Conservation (phyloP, 805 yeast genomes). For the Schwanniomyces occidentalis region DNA sequence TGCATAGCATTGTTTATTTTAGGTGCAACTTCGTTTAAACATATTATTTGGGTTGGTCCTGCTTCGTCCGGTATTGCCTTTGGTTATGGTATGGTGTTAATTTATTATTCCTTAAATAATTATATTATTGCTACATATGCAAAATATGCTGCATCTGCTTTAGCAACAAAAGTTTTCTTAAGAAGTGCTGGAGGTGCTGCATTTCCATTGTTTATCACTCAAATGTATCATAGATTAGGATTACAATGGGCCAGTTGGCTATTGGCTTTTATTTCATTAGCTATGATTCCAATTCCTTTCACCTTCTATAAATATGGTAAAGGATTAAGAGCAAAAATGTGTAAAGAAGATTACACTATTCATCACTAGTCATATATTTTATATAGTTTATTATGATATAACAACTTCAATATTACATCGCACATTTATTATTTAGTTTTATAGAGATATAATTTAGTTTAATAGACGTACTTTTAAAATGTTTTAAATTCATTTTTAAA, state of each 20-base stretch:
- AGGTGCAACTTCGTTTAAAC: constrained; percentile 75
- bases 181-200: constrained; percentile 88
- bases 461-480: too few species aligned
- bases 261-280: constrained; percentile 73
- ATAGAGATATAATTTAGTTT: too few species aligned
- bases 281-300: constrained; percentile 74
- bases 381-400: too few species aligned
- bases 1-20: constrained; percentile 76
- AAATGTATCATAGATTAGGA: constrained; percentile 74
- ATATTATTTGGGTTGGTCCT: constrained; percentile 66
- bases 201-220: constrained; percentile 77
- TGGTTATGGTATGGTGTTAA: constrained; percentile 62
- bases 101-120: constrained; percentile 63
- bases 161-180: constrained; percentile 78
- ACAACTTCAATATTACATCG: too few species aligned
- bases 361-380: too few species aligned
- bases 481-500: too few species aligned
- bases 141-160: constrained; percentile 75
- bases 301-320: constrained; percentile 70
- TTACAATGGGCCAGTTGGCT: constrained; percentile 81
- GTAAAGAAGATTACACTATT: constrained; percentile 59
- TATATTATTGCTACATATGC: constrained; percentile 91
- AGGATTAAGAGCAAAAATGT: constrained; percentile 57
- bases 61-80: constrained; percentile 60
- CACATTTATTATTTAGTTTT: too few species aligned